These are phyloP conservation scores for Microdochium bolleyi DNA, from an alignment of 2,329 filamentous ascomycete species.

Conservation along the genomic window DNA sequence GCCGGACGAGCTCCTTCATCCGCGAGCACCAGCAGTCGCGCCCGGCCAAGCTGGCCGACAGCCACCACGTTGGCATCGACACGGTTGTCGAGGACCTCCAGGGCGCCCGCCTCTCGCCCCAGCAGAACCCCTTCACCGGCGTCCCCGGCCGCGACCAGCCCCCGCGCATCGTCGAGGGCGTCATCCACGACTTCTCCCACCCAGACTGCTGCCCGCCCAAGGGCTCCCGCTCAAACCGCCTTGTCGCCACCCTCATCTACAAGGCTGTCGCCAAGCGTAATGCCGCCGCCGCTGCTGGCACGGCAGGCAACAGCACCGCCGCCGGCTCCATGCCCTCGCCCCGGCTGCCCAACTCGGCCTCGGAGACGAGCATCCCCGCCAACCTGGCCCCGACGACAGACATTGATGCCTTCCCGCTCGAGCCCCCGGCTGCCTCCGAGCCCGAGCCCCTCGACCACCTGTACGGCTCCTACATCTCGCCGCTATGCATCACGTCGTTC, in stretches of 20 bases:
- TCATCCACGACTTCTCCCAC: slow-evolving; percentile 55
- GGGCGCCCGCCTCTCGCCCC: slow-evolving; percentile 22
- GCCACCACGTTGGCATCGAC: slow-evolving; percentile 51
- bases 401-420: slow-evolving; percentile 50
- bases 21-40: slow-evolving; percentile 58
- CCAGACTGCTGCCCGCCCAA: slow-evolving; percentile 49
- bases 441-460: slow-evolving; percentile 55
- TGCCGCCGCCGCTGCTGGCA: neutral
- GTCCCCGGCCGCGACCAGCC: slow-evolving; percentile 52
- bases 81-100: slow-evolving; percentile 52
- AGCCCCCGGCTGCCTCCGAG: slow-evolving; percentile 44
- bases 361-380: slow-evolving; percentile 34
- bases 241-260: slow-evolving; percentile 59
- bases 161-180: slow-evolving; percentile 52
- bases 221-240: slow-evolving; percentile 38
- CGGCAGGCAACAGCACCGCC: slow-evolving; percentile 20
- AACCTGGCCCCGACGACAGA: slow-evolving; percentile 53
- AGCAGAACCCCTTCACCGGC: slow-evolving; percentile 41
- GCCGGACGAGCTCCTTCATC: slow-evolving; percentile 55
- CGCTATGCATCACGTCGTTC: slow-evolving; percentile 58
- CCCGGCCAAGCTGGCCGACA: slow-evolving; percentile 44
- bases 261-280: slow-evolving; percentile 28
- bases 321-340: slow-evolving; percentile 17
- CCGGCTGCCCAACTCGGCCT: slow-evolving; percentile 19
- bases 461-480: slow-evolving; percentile 58